Conservation (phyloP, 106 monocot genomes). For the Apostasia shenzhenica region DNA sequence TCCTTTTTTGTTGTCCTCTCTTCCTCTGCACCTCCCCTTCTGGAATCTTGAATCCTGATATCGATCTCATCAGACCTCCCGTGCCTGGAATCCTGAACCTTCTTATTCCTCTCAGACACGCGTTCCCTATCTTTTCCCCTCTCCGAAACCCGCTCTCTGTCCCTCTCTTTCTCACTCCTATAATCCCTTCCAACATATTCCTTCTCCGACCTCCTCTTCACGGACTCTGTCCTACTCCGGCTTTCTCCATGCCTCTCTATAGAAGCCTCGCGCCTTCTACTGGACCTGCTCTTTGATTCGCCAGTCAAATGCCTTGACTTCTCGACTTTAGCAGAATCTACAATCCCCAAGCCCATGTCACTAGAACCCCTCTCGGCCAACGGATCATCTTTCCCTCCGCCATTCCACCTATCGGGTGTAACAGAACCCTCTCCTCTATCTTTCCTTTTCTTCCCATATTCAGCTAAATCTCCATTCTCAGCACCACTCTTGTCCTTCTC, state of each 20-base stretch:
- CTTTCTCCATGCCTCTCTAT: constrained; percentile 37
- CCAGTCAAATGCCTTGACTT: constrained; percentile 29
- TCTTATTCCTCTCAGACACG: constrained; percentile 22
- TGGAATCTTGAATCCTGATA: constrained; percentile 3
- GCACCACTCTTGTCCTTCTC: constrained; percentile 5
- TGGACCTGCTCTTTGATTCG: constrained; percentile 37
- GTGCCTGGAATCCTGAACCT: constrained; percentile 14
- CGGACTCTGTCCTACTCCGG: constrained; percentile 12
- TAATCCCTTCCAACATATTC: constrained; percentile 42
- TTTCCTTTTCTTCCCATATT: constrained; percentile 28
- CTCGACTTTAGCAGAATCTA: constrained; percentile 17
- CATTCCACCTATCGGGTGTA: constrained; percentile 44
- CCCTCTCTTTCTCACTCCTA: constrained; percentile 25
- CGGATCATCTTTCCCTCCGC: constrained; percentile 27
- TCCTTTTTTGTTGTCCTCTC: constrained; percentile 12
- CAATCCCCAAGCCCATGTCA: constrained; percentile 23
- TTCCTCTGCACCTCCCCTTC: constrained; percentile 10
- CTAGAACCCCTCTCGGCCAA: constrained; percentile 24
- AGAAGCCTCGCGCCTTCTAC: constrained; percentile 33
- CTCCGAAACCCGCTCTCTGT: constrained; percentile 12
- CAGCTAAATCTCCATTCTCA: constrained; percentile 18
- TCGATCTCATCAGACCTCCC: constrained; percentile 16
- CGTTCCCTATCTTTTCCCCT: constrained; percentile 22
- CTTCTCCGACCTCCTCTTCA: constrained; percentile 45
- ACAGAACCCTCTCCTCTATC: constrained; percentile 21